phyloP scores from a whole-genome alignment of 2,329 filamentous ascomycete species.

The Aspergillus proliferans region DNA sequence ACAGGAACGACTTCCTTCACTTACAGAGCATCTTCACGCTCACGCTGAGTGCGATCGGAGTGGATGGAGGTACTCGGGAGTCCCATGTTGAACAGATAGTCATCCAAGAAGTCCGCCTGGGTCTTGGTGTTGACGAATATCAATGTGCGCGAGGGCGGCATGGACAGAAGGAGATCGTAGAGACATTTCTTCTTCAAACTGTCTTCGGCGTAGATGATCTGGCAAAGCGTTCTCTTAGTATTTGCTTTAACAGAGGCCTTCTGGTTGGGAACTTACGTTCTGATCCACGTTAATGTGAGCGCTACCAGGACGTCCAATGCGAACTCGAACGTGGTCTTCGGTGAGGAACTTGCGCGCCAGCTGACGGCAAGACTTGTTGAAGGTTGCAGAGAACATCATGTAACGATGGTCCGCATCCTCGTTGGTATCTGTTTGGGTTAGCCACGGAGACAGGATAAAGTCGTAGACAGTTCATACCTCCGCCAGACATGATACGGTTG shows the following conservation, averaged over 20 bases:
- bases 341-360: constrained; percentile 72
- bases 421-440: constrained; percentile 55
- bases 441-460: constrained; percentile 5
- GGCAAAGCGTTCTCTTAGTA: neutral
- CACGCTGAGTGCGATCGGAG: constrained; percentile 74
- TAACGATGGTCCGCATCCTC: constrained; percentile 63
- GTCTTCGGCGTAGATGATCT: constrained; percentile 62
- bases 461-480: constrained; percentile 55
- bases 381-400: constrained; percentile 92
- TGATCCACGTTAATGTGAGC: constrained; percentile 79
- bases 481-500: constrained; percentile 68
- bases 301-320: constrained; percentile 79
- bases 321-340: constrained; percentile 69
- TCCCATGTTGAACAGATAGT: constrained; percentile 72
- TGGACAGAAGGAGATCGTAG: constrained; percentile 63
- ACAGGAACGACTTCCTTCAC: constrained; percentile 20
- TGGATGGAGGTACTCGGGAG: constrained; percentile 87
- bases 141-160: constrained; percentile 69
- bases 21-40: constrained; percentile 84
- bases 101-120: constrained; percentile 76
- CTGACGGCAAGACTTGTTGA: constrained; percentile 70
- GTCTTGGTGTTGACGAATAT: constrained; percentile 83
- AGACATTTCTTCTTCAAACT: constrained; percentile 64
- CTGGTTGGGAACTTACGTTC: constrained; percentile 33
- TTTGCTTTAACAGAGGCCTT: neutral